Evolutionary conservation across 2,329 filamentous ascomycete genomes (phyloP), one percentile per base, ranked within the genome.

Genomic region (Rugonectria rugulosa): DNA sequence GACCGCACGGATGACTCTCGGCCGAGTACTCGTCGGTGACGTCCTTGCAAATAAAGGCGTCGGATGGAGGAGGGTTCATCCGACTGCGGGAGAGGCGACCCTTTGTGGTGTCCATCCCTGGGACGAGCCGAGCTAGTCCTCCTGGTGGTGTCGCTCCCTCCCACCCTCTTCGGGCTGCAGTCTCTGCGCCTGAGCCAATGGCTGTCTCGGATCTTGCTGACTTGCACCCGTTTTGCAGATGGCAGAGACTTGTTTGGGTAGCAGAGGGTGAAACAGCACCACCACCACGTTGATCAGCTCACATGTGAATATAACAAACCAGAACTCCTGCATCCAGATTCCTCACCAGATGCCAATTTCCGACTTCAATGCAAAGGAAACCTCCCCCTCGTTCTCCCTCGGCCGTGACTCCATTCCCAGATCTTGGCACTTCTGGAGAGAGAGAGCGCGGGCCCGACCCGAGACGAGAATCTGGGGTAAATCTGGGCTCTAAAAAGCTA

Each of bases 381-480:
- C n/a, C n/a, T n/a, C n/a, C n/a, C n/a, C n/a, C n/a, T 14, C 36
- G 36, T 5, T 29, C 10, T 6, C 27, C 7, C 38, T 48, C 44
- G 44, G 44, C 31, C 17, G 11, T 26, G 24, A 20, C 38, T 43
- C 31, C n/a, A 12, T 38, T 41, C 24, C 34, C n/a, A 32, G 12
- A 42, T 37, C 15, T 21, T 23, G 21, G 36, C 31, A 21, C 42
- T 9, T 46, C 34, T 23, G 40, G 21, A 24, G 5, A 29, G 26
- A 48, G 21, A 24, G 5, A 29, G 26, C 42, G 52, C 52, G 45
- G 45, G 21, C 52, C 52, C 52, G 45, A 55, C 29, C 52, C 52
- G 52, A 54, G n/a, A n/a, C n/a, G n/a, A n/a, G n/a, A 29, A 26
- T 55, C 52, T 34, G 38, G 52, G 52, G 52, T 44, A 55, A n/a